Evolutionary conservation across 108 stramenopile species (phyloP), one percentile per base, ranked within the genome.

Genomic region (Seminavis robusta): DNA sequence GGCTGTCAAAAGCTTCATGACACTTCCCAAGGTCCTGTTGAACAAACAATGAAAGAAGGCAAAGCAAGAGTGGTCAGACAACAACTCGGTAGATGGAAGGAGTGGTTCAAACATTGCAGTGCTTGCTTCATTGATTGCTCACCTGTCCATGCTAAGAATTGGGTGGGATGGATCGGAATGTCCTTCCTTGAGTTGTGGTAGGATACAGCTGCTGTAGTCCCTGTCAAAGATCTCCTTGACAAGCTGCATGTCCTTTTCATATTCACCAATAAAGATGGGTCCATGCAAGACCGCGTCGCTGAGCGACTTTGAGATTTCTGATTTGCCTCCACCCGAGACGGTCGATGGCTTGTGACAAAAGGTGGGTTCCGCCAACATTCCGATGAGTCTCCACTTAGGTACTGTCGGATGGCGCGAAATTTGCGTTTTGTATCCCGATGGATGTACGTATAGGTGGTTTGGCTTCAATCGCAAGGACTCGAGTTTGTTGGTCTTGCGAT

Each of bases 281-380:
- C 73, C 77, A 46, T 79, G 61, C 26, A 79, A 71, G 30, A 79
- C 77, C 0, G 77, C 77, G 49, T 79, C 77, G 23, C 53, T 74
- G 26, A 79, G 34, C 9, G 68, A 70, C 42, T 79, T 79, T 1
- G 69, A 71, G 26, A 79, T 79, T 36, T 79, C 77, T 17, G 61
- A 63, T 48, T 79, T 79, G 10, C 62, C 62, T 9, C 77, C 77
- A 34, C 77, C 77, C 42, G 69, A 71, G 31, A 79, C 77, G 23
- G 77, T 79, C 0, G 73, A 66, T 28, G 77, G 77, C 44, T 79
- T 79, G 69, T 79, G 77, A 23, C 77, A 79, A 45, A 56, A 79
- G n/a, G 69, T 71, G 23, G 72, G 72, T 59, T 79, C 77, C 16
- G 67, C 65, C 13, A 69, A 54, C n/a, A 73, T 79, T 53, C 73